These are phyloP conservation scores for Solanum arcanum DNA, from an alignment of 257 asterid genomes.

Conservation along the genomic window DNA sequence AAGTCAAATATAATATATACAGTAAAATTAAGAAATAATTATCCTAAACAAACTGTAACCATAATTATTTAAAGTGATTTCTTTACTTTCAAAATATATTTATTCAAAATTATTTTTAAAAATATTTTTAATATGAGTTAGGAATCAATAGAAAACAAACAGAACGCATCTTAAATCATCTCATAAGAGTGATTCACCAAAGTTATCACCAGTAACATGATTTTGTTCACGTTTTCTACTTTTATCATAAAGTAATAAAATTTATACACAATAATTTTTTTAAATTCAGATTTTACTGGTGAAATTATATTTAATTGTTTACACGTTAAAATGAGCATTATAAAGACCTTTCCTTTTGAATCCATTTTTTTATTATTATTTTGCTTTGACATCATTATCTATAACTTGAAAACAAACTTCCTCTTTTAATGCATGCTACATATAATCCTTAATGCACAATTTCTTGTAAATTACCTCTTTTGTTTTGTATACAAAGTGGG, in stretches of 20 bases:
- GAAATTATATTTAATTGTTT: neutral
- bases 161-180: too few relatives aligned
- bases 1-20: neutral
- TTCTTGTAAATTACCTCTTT: neutral
- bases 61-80: neutral
- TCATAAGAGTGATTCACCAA: neutral
- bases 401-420: neutral
- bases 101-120: too few relatives aligned
- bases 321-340: neutral
- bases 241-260: neutral
- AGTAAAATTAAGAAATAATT: neutral
- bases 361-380: neutral
- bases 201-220: neutral
- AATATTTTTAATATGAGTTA: too few relatives aligned
- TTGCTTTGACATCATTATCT: neutral
- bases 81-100: too few relatives aligned
- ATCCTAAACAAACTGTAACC: neutral
- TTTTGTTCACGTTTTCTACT: neutral
- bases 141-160: too few relatives aligned
- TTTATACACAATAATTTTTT: too few relatives aligned
- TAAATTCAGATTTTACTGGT: fast-evolving
- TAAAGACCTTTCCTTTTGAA: neutral
- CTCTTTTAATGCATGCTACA: neutral
- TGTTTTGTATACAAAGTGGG: neutral
- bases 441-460: neutral